Evolutionary conservation across 192 early-diverging fungal species (phyloP).

Genomic region (Phycomyces nitens): DNA sequence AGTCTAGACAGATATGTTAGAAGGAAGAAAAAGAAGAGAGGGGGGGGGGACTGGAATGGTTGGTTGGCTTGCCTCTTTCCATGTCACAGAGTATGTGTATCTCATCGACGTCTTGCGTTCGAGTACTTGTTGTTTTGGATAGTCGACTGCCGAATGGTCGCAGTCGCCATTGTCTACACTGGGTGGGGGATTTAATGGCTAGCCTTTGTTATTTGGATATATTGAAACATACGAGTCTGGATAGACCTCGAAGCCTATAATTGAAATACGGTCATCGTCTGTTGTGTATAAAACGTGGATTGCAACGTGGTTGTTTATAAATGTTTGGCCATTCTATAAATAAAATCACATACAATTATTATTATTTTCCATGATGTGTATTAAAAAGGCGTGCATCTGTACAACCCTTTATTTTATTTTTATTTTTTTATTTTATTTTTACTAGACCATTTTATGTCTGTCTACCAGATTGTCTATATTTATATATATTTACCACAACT

Average conservation of each 20-base stretch:
- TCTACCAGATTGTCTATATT: too few species aligned
- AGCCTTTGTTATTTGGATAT: background rate
- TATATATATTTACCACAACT: background rate
- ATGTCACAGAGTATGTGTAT: conserved; percentile 71
- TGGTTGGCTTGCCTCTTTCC: conserved; percentile 50
- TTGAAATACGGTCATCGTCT: conserved; percentile 27
- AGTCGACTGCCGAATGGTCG: conserved; percentile 24
- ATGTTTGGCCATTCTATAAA: conserved; percentile 37
- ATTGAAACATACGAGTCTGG: conserved; percentile 51
- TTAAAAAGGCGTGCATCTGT: too few species aligned
- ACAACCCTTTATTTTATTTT: background rate
- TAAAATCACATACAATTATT: background rate
- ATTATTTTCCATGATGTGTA: too few species aligned
- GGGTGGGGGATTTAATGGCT: background rate
- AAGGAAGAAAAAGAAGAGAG: too few species aligned
- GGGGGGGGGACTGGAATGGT: too few species aligned
- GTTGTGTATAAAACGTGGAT: conserved; percentile 58
- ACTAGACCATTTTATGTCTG: too few species aligned
- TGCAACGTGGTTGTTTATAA: conserved; percentile 65
- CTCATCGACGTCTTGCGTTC: conserved; percentile 40
- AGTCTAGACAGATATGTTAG: background rate
- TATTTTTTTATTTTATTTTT: background rate
- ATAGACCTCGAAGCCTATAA: conserved; percentile 72
- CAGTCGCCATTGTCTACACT: conserved; percentile 20
- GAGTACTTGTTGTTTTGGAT: conserved; percentile 32